phyloP scores from a whole-genome alignment of 1,284 basidiomycete genomes.

The Austropuccinia psidii region DNA sequence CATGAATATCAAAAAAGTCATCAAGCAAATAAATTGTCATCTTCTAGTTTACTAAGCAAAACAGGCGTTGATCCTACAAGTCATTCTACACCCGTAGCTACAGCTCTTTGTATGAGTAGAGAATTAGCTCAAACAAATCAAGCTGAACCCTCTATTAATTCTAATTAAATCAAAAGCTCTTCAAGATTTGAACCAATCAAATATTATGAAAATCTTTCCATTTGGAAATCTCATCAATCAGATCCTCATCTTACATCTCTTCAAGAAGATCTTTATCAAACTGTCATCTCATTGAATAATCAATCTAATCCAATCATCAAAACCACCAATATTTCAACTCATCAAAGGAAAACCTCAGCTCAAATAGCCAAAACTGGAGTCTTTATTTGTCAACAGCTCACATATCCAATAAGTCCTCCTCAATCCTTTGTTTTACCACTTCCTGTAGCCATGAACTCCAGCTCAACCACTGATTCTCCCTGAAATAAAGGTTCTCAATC shows the following conservation, averaged over 20 bases:
- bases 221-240: neutral
- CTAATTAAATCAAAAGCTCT: neutral
- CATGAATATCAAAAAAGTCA: slow-evolving; percentile 3
- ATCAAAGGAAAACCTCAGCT: slow-evolving; percentile 9
- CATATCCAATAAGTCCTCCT: neutral
- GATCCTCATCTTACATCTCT: neutral
- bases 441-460: neutral
- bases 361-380: slow-evolving; percentile 34
- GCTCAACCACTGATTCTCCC: slow-evolving; percentile 26
- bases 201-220: too few relatives aligned
- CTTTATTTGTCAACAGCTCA: slow-evolving; percentile 26
- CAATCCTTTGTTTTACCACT: too few relatives aligned
- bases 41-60: slow-evolving; percentile 27
- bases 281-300: neutral
- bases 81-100: slow-evolving; percentile 18
- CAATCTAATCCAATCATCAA: neutral
- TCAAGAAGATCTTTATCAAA: neutral
- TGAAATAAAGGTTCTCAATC: slow-evolving; percentile 24
- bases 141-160: too few relatives aligned
- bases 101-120: slow-evolving; percentile 28
- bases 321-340: neutral
- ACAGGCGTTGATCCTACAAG: neutral
- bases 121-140: too few relatives aligned
- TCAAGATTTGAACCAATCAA: too few relatives aligned
- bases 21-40: slow-evolving; percentile 2